These are phyloP conservation scores for Mortierella sp. DNA, from an alignment of 371 early-diverging fungal species.

Conservation along the genomic window DNA sequence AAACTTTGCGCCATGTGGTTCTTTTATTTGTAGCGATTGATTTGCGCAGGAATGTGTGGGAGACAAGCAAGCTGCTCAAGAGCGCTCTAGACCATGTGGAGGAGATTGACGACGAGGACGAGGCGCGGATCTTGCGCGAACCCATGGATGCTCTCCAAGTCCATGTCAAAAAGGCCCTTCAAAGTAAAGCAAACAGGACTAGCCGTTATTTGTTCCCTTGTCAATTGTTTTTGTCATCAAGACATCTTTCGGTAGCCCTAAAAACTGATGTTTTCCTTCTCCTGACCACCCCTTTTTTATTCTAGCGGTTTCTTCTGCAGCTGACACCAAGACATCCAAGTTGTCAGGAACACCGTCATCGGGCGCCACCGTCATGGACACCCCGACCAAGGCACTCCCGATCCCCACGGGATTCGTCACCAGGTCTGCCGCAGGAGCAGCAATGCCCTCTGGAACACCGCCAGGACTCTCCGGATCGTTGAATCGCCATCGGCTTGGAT, in stretches of 20 bases:
- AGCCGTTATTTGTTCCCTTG: background rate
- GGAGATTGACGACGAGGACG: conserved; percentile 52
- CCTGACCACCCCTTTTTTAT: background rate
- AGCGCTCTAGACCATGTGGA: conserved; percentile 43
- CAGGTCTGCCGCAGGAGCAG: conserved; percentile 3
- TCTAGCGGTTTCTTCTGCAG: background rate
- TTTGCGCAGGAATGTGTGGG: conserved; percentile 33
- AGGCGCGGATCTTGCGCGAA: conserved; percentile 36
- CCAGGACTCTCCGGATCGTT: conserved; percentile 31
- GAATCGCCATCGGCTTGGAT: conserved; percentile 37
- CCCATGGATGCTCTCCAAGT: conserved; percentile 41
- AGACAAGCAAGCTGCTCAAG: conserved; percentile 28
- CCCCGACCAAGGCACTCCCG: no score
- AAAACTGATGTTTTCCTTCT: background rate
- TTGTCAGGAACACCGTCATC: conserved; percentile 17
- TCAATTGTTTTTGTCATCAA: background rate
- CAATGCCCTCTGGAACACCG: conserved; percentile 12
- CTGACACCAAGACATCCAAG: conserved; percentile 10
- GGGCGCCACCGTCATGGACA: background rate
- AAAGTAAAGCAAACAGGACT: conserved; percentile 20
- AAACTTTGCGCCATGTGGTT: conserved; percentile 3
- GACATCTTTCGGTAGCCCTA: background rate
- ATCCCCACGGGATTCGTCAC: background rate
- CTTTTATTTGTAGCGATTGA: conserved; percentile 21
- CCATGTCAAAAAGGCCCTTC: conserved; percentile 29